These are phyloP conservation scores for Mortierella hygrophila DNA, from an alignment of 192 early-diverging fungal species.

Conservation along the genomic window DNA sequence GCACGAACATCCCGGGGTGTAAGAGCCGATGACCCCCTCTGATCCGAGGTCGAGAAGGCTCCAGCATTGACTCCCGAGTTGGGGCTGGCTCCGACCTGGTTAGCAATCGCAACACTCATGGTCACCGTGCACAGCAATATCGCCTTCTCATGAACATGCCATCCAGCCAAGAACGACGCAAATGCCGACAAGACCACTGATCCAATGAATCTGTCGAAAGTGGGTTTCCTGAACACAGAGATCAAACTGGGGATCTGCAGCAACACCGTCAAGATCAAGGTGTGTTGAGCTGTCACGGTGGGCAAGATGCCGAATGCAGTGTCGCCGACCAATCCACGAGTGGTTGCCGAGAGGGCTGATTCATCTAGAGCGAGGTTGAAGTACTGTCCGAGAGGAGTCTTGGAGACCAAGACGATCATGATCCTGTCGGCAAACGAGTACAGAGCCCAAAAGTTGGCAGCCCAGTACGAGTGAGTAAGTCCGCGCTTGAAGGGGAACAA, in stretches of 20 bases:
- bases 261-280: constrained; percentile 80
- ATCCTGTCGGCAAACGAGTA: constrained; percentile 86
- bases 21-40: constrained; percentile 1
- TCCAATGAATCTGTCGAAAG: constrained; percentile 77
- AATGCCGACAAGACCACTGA: constrained; percentile 85
- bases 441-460: constrained; percentile 97
- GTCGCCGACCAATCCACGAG: constrained; percentile 94
- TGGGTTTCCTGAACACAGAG: constrained; percentile 40
- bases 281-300: constrained; percentile 73
- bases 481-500: constrained; percentile 98
- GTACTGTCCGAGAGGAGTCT: constrained; percentile 36
- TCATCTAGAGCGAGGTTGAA: constrained; percentile 56
- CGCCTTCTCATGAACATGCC: constrained; percentile 99
- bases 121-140: constrained; percentile 76
- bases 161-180: constrained; percentile 93
- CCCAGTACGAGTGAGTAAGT: constrained; percentile 96
- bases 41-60: not conserved
- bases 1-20: constrained; percentile 64
- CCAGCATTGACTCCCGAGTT: constrained; percentile 34
- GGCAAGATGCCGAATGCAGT: constrained; percentile 86
- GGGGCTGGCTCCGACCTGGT: constrained; percentile 44
- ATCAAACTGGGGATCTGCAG: constrained; percentile 71
- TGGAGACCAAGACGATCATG: constrained; percentile 68
- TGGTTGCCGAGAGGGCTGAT: constrained; percentile 70
- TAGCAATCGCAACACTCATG: constrained; percentile 59